A percentile compares a stretch with the other conserved stretches of the same genome.
phyloP scores from a whole-genome alignment of 768 basidiomycete genomes.

The Lentinula sp. region DNA sequence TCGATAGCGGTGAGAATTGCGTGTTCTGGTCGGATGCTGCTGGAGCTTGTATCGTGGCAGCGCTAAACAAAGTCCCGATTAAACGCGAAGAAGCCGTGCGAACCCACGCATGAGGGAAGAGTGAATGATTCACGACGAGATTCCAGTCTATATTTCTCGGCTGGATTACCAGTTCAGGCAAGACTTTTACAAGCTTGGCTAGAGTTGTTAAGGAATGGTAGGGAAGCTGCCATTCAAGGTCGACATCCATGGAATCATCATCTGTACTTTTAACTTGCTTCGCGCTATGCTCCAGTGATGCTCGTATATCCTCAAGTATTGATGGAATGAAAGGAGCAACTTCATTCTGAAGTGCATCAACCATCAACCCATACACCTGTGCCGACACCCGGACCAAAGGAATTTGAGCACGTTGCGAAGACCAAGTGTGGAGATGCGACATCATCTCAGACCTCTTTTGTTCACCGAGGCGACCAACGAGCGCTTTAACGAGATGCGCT shows the following conservation, averaged over 20 bases:
- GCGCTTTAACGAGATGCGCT: conserved; percentile 69
- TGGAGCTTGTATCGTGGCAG: conserved; percentile 38
- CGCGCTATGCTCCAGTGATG: conserved; percentile 38
- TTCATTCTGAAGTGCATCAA: conserved; percentile 58
- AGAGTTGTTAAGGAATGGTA: conserved; percentile 74
- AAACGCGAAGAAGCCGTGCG: conserved; percentile 75
- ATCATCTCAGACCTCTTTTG: conserved; percentile 50
- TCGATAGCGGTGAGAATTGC: conserved; percentile 41
- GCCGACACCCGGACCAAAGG: conserved; percentile 67
- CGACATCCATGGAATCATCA: conserved; percentile 39
- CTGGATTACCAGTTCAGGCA: conserved; percentile 41
- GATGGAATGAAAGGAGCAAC: conserved; percentile 34
- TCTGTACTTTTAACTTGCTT: conserved; percentile 33
- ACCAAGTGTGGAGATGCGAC: conserved; percentile 78
- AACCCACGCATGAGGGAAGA: conserved; percentile 95
- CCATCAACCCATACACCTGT: conserved; percentile 77
- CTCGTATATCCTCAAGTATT: conserved; percentile 54
- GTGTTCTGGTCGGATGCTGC: neutral
- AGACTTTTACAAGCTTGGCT: conserved; percentile 53
- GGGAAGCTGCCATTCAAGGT: conserved; percentile 73
- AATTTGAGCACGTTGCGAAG: conserved; percentile 49
- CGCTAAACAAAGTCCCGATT: conserved; percentile 63
- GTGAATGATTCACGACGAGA: conserved; percentile 55
- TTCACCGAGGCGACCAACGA: conserved; percentile 65
- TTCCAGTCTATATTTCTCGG: conserved; percentile 55